Evolutionary conservation across 2,329 filamentous ascomycete species (phyloP).

Genomic region (Fusarium napiforme): DNA sequence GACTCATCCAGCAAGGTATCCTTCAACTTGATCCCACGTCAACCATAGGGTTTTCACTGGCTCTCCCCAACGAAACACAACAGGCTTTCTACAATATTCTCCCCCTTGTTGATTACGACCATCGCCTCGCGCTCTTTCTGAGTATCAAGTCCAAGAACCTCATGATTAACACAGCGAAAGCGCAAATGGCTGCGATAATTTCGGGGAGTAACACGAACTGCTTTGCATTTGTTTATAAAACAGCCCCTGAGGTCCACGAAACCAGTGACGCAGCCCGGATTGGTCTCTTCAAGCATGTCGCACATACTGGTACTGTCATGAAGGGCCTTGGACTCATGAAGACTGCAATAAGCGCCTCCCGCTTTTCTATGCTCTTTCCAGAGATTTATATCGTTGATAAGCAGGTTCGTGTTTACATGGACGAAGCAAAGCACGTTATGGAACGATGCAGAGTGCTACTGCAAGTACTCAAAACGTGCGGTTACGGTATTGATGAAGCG

Average conservation of each 20-base stretch:
- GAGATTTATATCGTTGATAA: not conserved
- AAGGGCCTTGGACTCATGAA: not conserved
- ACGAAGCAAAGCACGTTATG: not conserved
- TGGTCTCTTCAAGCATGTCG: not conserved
- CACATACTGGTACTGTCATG: not conserved
- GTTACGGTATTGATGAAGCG: not conserved
- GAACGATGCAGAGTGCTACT: not conserved
- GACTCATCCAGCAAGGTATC: not conserved
- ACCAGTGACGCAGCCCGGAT: not conserved
- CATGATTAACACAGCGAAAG: not conserved
- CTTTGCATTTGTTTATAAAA: not conserved
- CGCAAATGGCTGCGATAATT: not conserved
- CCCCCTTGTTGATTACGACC: not conserved
- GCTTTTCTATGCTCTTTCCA: not conserved
- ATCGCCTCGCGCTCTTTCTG: not conserved
- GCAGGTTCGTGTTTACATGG: not conserved
- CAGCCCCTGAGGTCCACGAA: not conserved
- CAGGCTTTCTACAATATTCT: not conserved
- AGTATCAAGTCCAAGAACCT: not conserved
- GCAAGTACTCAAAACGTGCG: accelerated
- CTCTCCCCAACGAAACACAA: not conserved
- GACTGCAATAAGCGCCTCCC: not conserved
- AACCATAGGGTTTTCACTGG: not conserved
- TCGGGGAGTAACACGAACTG: not conserved
- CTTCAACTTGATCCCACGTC: not conserved